A percentile compares a stretch with the other conserved stretches of the same genome.
These are phyloP conservation scores for Cylindrotheca fusiformis DNA, from an alignment of 108 stramenopile genomes.

Conservation along the genomic window DNA sequence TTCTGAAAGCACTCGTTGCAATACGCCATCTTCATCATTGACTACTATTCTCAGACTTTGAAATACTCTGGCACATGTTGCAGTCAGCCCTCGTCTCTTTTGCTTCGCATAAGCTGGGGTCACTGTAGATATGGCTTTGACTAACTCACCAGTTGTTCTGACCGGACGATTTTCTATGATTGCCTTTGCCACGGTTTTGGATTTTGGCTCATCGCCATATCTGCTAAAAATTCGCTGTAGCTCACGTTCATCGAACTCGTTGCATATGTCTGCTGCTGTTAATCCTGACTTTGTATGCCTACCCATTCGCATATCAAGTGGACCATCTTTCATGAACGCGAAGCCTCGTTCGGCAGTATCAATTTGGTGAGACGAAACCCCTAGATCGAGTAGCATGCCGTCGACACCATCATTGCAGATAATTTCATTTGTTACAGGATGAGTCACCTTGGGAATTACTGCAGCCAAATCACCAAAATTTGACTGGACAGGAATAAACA, in stretches of 20 bases:
- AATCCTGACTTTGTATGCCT: slow-evolving; percentile 19
- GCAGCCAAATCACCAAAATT: slow-evolving; percentile 59
- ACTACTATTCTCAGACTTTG: slow-evolving; percentile 90
- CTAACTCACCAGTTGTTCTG: slow-evolving; percentile 70
- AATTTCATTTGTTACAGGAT: slow-evolving; percentile 33
- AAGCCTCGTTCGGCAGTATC: slow-evolving; percentile 89
- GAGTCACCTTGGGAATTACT: slow-evolving; percentile 33
- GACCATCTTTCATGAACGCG: slow-evolving; percentile 89
- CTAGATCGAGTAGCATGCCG: slow-evolving; percentile 93
- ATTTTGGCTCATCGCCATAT: slow-evolving; percentile 85
- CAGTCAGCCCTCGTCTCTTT: slow-evolving; percentile 70
- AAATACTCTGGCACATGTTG: slow-evolving; percentile 84
- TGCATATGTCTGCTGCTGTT: slow-evolving; percentile 88
- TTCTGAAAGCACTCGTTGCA: slow-evolving; percentile 62
- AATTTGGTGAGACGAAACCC: slow-evolving; percentile 93
- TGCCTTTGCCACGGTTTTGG: slow-evolving; percentile 67
- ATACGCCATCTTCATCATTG: slow-evolving; percentile 83
- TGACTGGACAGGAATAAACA: slow-evolving; percentile 59
- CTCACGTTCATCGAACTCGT: slow-evolving; percentile 77
- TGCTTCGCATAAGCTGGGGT: slow-evolving; percentile 70
- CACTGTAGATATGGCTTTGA: slow-evolving; percentile 71
- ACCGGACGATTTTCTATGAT: slow-evolving; percentile 76
- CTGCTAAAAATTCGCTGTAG: slow-evolving; percentile 66
- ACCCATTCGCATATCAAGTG: slow-evolving; percentile 96
- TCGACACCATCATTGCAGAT: slow-evolving; percentile 47